Conservation (phyloP, 805 yeast genomes). For the Hanseniaspora lindneri region DNA sequence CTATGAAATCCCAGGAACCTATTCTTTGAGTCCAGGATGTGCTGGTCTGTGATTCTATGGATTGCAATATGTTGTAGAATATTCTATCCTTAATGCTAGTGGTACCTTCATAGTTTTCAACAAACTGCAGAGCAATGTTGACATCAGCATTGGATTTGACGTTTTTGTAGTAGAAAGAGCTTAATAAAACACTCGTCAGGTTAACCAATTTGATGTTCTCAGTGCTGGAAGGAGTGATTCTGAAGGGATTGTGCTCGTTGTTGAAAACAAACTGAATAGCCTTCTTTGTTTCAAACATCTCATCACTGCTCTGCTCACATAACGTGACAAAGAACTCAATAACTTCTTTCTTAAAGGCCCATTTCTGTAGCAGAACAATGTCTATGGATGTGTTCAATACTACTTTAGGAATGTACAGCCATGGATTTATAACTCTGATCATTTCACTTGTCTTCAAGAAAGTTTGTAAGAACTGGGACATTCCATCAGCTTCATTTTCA, state of each 20-base stretch:
- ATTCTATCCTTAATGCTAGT: constrained; percentile 48
- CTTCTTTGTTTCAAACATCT: constrained; percentile 35
- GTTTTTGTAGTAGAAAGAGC: constrained; percentile 40
- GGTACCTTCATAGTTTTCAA: constrained; percentile 54
- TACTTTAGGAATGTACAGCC: constrained; percentile 35
- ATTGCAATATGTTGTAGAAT: constrained; percentile 42
- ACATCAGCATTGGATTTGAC: constrained; percentile 35
- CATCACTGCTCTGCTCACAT: constrained; percentile 31
- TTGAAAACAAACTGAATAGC: constrained; percentile 53
- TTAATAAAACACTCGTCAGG: constrained; percentile 37
- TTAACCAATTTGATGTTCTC: constrained; percentile 24
- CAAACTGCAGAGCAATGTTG: constrained; percentile 38
- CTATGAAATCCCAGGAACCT: constrained; percentile 53
- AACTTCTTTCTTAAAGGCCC: constrained; percentile 35
- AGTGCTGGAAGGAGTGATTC: constrained; percentile 19
- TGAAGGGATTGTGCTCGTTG: constrained; percentile 35
- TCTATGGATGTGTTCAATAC: constrained; percentile 55
- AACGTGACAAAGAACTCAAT: constrained; percentile 37
- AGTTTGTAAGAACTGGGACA: constrained; percentile 27
- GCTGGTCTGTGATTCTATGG: constrained; percentile 43
- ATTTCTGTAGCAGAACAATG: constrained; percentile 39
- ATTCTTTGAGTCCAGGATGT: constrained; percentile 57
- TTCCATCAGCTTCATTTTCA: constrained; percentile 24
- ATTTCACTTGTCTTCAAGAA: constrained; percentile 30
- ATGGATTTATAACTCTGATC: constrained; percentile 25